Base-by-base conservation (phyloP, 352 stramenopile genomes). In the Globisporangium acanthophoron region DNA sequence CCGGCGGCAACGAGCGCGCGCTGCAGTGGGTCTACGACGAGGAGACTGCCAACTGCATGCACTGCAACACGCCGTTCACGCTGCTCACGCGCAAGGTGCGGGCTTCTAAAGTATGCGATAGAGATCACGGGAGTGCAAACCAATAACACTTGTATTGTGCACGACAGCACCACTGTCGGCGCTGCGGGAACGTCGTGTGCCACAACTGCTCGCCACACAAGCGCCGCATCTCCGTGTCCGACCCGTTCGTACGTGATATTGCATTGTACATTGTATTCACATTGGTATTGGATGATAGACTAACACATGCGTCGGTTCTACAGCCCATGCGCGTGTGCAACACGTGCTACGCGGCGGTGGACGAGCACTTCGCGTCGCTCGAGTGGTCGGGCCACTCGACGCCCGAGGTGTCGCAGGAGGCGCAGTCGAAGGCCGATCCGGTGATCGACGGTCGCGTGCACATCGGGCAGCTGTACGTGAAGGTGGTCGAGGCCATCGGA, bases 241-340 rank as follows among this genome's bases (percentile, higher is more conserved):
- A 94, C 58, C 84, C 84, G 5, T 92, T 94, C 57, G 84, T 94
- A 76, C 50, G 83, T 72, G 40, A 5, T 18, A 41, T 15, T 41
- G 35, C 35, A 41, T 41, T 41, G 35, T 9, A 4, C 31, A 9
- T 35, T 35, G 31, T 9, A 35, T 9, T 35, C 5, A 9, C 8
- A 35, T 35, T 35, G 31, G 31, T 35, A 35, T 35, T 35, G 31
- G 5, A 4, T 9, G 31, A 7, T 7, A 11, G 5, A 4, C 31
- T 35, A 7, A 35, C 31, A 35, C 24, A 27, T 27, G 24, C 24
- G 24, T 27, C 45, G 24, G 3, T 20, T 27, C 16, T 11, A 15
- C 49, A 94, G 84, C 84, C 84, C 0, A 91, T 94, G 79, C 73
- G 84, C 29, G 84, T 94, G n/a, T 94, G 84, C 61, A 94, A 94